Evolutionary conservation across 2,329 filamentous ascomycete genomes (phyloP).

Genomic region (Fusarium chlamydosporum): DNA sequence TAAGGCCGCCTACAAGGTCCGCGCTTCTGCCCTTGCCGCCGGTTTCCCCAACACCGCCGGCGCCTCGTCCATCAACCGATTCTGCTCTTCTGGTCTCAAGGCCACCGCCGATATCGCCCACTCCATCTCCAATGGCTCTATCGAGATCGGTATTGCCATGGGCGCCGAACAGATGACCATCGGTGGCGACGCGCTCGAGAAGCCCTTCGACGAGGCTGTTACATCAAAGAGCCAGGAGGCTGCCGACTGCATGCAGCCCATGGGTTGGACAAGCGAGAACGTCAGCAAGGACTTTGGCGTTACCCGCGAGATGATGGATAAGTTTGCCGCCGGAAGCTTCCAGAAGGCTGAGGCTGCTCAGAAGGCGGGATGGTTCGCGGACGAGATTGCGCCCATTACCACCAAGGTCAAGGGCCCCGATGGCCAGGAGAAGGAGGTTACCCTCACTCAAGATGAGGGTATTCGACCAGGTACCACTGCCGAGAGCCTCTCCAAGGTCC

Average conservation of each 20-base stretch:
- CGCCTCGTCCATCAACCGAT: conserved; percentile 89
- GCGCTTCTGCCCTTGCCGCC: conserved; percentile 88
- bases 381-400: conserved; percentile 92
- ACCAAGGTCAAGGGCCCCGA: conserved; percentile 88
- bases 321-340: conserved; percentile 89
- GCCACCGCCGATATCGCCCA: conserved; percentile 95
- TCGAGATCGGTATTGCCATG: conserved; percentile 88
- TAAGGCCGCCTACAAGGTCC: conserved; percentile 91
- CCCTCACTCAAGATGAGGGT: conserved; percentile 88
- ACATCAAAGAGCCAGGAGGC: conserved; percentile 80
- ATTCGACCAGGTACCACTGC: conserved; percentile 90
- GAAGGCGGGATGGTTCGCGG: conserved; percentile 90
- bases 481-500: conserved; percentile 85
- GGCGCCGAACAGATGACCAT: conserved; percentile 91
- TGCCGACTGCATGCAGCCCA: conserved; percentile 89
- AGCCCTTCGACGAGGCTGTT: conserved; percentile 84
- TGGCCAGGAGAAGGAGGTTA: conserved; percentile 82
- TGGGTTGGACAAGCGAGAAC: conserved; percentile 99
- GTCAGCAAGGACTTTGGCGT: conserved; percentile 93
- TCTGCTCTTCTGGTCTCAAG: conserved; percentile 97
- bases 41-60: conserved; percentile 92
- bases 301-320: conserved; percentile 83
- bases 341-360: conserved; percentile 89
- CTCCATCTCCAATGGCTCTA: conserved; percentile 82
- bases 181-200: conserved; percentile 76